Evolutionary conservation across 805 yeast genomes (phyloP).

Genomic region (Metschnikowia chrysomelidarum): DNA sequence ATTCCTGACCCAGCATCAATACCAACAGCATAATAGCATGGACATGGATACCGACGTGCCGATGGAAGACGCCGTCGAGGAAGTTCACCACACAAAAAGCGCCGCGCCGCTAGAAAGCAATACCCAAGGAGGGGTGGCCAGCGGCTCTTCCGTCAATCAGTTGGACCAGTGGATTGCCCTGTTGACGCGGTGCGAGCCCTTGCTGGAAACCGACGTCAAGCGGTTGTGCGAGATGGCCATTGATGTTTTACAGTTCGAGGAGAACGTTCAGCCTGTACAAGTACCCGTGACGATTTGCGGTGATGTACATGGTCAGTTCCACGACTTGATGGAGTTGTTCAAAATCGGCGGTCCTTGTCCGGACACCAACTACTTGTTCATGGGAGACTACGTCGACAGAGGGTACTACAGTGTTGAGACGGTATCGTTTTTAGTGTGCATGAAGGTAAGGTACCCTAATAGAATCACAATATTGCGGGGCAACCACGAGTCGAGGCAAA

Average conservation of each 20-base stretch:
- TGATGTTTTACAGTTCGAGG: conserved; percentile 87
- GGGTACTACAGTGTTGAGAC: conserved; percentile 92
- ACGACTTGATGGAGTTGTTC: conserved; percentile 88
- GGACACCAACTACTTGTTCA: conserved; percentile 46
- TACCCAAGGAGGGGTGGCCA: conserved; percentile 26
- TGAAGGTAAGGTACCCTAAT: conserved; percentile 89
- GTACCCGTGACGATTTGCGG: conserved; percentile 98
- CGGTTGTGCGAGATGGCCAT: conserved; percentile 85
- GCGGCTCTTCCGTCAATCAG: conserved; percentile 51
- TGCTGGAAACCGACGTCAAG: conserved; percentile 76
- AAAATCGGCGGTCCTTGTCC: conserved; percentile 75
- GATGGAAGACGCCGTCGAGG: conserved; percentile 74
- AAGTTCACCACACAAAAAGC: conserved; percentile 37
- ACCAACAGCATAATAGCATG: conserved; percentile 37
- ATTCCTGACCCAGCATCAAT: background rate
- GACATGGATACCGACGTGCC: conserved; percentile 79
- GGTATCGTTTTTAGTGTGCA: conserved; percentile 80
- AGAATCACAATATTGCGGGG: conserved; percentile 92
- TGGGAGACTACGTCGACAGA: conserved; percentile 82
- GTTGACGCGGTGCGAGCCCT: conserved; percentile 74
- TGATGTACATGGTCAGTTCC: conserved; percentile 95
- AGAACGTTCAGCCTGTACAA: conserved; percentile 91
- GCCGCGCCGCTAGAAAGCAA: conserved; percentile 35
- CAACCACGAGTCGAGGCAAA: conserved; percentile 93
- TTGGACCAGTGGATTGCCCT: conserved; percentile 87